Evolutionary conservation across 2,329 filamentous ascomycete species (phyloP).

Genomic region (Venturia asperata): DNA sequence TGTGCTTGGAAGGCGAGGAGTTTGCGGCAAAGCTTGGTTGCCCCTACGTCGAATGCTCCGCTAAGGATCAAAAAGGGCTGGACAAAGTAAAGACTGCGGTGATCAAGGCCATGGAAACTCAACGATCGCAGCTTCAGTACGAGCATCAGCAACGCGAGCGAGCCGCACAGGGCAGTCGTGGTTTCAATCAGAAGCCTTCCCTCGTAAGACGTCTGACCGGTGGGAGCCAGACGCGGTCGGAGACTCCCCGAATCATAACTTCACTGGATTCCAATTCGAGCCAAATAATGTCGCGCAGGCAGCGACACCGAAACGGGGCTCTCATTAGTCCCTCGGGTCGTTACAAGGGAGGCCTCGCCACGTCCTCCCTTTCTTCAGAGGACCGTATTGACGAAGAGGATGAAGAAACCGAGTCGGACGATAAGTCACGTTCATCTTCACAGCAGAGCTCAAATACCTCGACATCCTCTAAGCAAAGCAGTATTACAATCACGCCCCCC

Average conservation of each 20-base stretch:
- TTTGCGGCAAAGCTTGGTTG: conserved; percentile 2
- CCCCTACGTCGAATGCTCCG: conserved; percentile 7
- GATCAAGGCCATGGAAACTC: conserved; percentile 9
- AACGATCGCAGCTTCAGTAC: conserved; percentile 7
- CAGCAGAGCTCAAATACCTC: conserved; percentile 10
- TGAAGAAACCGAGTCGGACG: conserved; percentile 10
- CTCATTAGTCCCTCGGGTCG: conserved; percentile 1
- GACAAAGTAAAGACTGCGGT: background rate
- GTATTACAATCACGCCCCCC: conserved; percentile 5
- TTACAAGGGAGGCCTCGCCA: background rate
- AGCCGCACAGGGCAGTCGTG: background rate
- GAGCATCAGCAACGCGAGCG: background rate
- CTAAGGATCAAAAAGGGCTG: conserved; percentile 4
- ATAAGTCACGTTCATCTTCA: conserved; percentile 8
- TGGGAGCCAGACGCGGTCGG: background rate
- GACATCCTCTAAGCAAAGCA: background rate
- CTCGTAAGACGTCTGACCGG: conserved; percentile 2
- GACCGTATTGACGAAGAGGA: conserved; percentile 12
- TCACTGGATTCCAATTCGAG: background rate
- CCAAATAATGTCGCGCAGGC: background rate
- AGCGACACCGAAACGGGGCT: background rate
- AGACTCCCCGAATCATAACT: background rate
- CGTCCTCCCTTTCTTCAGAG: background rate
- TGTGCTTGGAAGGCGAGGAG: conserved; percentile 13
- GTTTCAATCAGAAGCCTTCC: background rate